Percentiles rank a stretch among this genome's conserved stretches.
These are phyloP conservation scores for Alternaria metachromatica DNA, from an alignment of 2,329 filamentous ascomycete genomes.

Conservation along the genomic window DNA sequence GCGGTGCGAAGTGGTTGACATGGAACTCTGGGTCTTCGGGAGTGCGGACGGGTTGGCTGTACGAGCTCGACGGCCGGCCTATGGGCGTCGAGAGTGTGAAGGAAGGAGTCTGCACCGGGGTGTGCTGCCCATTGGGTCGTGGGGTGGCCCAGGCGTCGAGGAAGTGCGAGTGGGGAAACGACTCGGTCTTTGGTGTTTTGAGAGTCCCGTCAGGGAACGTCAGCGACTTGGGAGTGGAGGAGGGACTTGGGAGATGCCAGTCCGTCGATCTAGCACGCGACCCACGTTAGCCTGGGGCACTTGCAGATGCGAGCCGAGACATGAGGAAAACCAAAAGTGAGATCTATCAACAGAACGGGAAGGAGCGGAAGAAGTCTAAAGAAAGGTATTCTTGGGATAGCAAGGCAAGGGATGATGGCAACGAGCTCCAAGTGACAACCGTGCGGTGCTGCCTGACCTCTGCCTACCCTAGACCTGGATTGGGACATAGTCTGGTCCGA, in stretches of 20 bases:
- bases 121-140: slow-evolving; percentile 49
- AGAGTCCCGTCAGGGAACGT: slow-evolving; percentile 50
- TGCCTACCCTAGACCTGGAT: slow-evolving; percentile 36
- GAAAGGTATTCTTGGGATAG: slow-evolving; percentile 11
- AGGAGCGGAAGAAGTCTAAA: not conserved
- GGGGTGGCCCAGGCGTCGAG: slow-evolving; percentile 59
- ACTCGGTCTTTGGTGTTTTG: slow-evolving; percentile 55
- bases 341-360: slow-evolving; percentile 14
- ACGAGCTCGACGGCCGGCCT: slow-evolving; percentile 44
- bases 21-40: slow-evolving; percentile 59
- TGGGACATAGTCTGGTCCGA: slow-evolving; percentile 14
- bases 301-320: slow-evolving; percentile 19
- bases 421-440: slow-evolving; percentile 36
- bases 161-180: slow-evolving; percentile 53
- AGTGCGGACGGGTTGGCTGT: slow-evolving; percentile 43
- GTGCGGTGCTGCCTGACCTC: slow-evolving; percentile 48
- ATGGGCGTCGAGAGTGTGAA: slow-evolving; percentile 46
- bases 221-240: slow-evolving; percentile 55
- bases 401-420: slow-evolving; percentile 26
- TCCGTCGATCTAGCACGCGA: slow-evolving; percentile 51
- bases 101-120: slow-evolving; percentile 51
- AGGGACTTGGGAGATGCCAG: slow-evolving; percentile 59
- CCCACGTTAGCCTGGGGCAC: slow-evolving; percentile 45
- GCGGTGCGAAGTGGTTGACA: slow-evolving; percentile 66
- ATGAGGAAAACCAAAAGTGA: slow-evolving; percentile 8